Evolutionary conservation across 169 alveolate species (phyloP).

Genomic region (Besnoitia besnoiti): DNA sequence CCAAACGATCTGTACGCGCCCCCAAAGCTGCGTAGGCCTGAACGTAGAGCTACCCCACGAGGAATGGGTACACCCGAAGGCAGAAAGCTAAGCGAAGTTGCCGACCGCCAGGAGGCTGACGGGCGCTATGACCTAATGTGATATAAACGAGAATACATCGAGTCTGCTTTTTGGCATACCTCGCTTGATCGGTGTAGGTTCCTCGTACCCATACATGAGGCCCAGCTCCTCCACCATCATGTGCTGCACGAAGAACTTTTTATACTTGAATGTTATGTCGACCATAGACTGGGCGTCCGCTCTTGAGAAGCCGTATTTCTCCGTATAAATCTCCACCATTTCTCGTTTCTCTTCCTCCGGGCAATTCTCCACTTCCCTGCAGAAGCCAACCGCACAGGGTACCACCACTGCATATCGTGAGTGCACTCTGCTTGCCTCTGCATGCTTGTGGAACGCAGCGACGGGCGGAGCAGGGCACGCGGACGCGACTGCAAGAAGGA

Average conservation of each 20-base stretch:
- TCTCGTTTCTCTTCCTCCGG: constrained; percentile 90
- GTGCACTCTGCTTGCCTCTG: background rate
- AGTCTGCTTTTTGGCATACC: constrained; percentile 17
- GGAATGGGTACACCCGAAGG: too few relatives aligned
- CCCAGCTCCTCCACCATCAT: constrained; percentile 94
- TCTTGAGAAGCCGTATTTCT: constrained; percentile 82
- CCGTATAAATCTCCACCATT: constrained; percentile 86
- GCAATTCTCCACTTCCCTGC: constrained; percentile 88
- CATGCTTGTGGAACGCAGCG: too few relatives aligned
- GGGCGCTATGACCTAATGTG: too few relatives aligned
- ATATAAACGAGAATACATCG: too few relatives aligned
- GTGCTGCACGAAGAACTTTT: constrained; percentile 86
- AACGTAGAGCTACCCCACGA: too few relatives aligned
- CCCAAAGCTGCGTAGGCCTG: too few relatives aligned
- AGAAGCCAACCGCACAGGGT: background rate
- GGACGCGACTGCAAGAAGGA: too few relatives aligned
- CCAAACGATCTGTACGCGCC: too few relatives aligned
- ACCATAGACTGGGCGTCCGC: constrained; percentile 88
- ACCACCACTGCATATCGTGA: background rate
- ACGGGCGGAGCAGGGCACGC: too few relatives aligned
- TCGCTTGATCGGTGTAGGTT: constrained; percentile 79
- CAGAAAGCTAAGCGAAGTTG: too few relatives aligned
- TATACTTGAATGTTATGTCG: constrained; percentile 84
- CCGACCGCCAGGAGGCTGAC: too few relatives aligned
- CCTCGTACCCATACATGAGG: constrained; percentile 79